Evolutionary conservation across 495 filamentous ascomycete species (phyloP), one percentile per base, ranked within the genome.

Genomic region (Penicillium steckii): DNA sequence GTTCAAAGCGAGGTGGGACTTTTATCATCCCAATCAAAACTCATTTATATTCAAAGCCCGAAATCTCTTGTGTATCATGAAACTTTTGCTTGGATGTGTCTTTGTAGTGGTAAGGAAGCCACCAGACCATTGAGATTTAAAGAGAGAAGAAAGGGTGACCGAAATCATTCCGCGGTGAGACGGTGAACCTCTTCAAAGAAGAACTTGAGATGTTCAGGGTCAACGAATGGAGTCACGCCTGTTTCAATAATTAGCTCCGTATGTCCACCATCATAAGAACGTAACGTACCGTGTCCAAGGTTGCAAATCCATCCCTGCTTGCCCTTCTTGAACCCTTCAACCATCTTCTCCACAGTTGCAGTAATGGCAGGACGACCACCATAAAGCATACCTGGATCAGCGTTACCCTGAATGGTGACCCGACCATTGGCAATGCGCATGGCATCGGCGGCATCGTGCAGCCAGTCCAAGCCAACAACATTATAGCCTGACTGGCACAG

Each of bases 181-280:
- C 90, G 87, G 64, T 95, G 89, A 48, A 97, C 84, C 70, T 98
- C 95, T 68, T 95, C 76, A 55, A 97, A 95, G 79, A 85, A 98
- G 74, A 93, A 95, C 62, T 80, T 89, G 48, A 98, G 74, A 66
- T 96, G 84, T 32, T 97, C 91, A 2, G 94, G 94, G 53, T 96
- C 85, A 22, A 97, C 94, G 50, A 89, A 85, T 2, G 95, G 94
- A 17, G 95, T 97, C 48, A 98, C 89, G 56, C 90, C 88, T 91
- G 38, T 46, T 24, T 6, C 3, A 35, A 30, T 12, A 24, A 40
- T 67, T 54, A 71, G 63, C 43, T 59, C 43, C 4, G 32, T 46
- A 52, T 13, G 41, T 13, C 1, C 29, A 46, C 48, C 7, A 25
- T 21, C 30, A 13, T 29, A 21, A 23, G 5, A 41, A 23, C 8